Conservation (phyloP, 139 green algal species). For the Tetraselmis chui region DNA sequence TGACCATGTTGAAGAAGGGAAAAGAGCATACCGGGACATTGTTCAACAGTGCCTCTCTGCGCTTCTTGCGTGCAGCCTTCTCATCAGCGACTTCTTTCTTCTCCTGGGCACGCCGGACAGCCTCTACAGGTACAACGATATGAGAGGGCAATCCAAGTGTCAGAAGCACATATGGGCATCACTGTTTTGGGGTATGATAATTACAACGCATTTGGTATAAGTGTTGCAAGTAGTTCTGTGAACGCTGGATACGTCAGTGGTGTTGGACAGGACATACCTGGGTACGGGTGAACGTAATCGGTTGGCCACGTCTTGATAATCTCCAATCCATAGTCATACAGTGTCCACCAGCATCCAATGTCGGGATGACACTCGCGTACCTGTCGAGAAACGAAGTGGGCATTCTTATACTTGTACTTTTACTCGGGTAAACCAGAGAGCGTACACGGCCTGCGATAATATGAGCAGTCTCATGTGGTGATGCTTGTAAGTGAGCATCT, state of each 20-base stretch:
- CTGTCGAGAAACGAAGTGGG: too few species aligned
- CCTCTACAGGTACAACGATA: constrained; percentile 8
- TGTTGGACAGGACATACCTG: constrained; percentile 40
- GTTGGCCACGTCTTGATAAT: constrained; percentile 56
- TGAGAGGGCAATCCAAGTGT: too few species aligned
- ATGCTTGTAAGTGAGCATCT: too few species aligned
- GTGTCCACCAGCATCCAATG: constrained; percentile 82
- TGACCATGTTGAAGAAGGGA: neutral
- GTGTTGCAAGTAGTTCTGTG: too few species aligned
- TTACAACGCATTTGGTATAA: too few species aligned
- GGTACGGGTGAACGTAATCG: constrained; percentile 72
- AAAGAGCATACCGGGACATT: neutral
- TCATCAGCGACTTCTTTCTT: constrained; percentile 20
- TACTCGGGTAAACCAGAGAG: too few species aligned
- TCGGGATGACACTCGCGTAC: constrained; percentile 54
- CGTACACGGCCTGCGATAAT: too few species aligned
- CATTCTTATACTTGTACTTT: too few species aligned
- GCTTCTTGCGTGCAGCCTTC: constrained; percentile 25
- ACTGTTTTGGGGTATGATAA: too few species aligned
- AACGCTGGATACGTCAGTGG: too few species aligned
- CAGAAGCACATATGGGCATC: too few species aligned
- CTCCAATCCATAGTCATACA: constrained; percentile 90
- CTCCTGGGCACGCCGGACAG: constrained; percentile 8
- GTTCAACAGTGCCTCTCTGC: constrained; percentile 5
- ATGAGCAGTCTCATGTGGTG: too few species aligned